These are phyloP conservation scores for Erucastrum elatum DNA, from an alignment of 345 rosid species.

Conservation along the genomic window DNA sequence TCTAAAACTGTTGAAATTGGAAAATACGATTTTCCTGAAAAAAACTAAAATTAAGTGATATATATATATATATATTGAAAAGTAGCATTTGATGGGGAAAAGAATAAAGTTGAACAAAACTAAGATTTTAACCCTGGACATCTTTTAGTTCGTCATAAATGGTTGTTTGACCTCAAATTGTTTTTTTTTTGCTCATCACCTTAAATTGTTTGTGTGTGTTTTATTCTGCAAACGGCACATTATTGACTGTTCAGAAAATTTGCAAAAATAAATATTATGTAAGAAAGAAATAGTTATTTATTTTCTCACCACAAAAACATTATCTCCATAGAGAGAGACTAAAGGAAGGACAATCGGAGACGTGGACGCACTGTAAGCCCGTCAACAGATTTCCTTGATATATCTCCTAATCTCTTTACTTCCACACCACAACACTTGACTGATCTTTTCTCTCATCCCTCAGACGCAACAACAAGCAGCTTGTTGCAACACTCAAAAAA, in stretches of 20 bases:
- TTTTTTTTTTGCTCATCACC: neutral
- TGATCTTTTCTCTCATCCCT: neutral
- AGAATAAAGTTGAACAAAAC: neutral
- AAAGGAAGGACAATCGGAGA: slow-evolving; percentile 33
- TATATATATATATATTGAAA: neutral
- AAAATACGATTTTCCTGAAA: neutral
- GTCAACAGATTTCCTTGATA: slow-evolving; percentile 38
- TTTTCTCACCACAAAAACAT: slow-evolving; percentile 37
- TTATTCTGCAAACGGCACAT: neutral
- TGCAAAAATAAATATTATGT: neutral
- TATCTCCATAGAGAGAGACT: slow-evolving; percentile 21
- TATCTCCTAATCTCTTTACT: slow-evolving; percentile 38
- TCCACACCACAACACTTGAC: slow-evolving; percentile 45
- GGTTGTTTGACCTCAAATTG: neutral
- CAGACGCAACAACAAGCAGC: slow-evolving; percentile 17
- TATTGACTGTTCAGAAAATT: neutral
- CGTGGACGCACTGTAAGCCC: slow-evolving; percentile 65
- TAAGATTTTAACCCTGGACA: neutral
- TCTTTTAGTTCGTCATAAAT: slow-evolving; percentile 1
- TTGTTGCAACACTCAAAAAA: slow-evolving; percentile 21
- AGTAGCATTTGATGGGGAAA: neutral
- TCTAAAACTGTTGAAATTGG: neutral
- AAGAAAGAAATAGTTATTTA: neutral
- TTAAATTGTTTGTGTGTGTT: neutral
- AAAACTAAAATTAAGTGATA: neutral